These are phyloP conservation scores for Rusavskia elegans DNA, from an alignment of 495 filamentous ascomycete genomes.

Conservation along the genomic window DNA sequence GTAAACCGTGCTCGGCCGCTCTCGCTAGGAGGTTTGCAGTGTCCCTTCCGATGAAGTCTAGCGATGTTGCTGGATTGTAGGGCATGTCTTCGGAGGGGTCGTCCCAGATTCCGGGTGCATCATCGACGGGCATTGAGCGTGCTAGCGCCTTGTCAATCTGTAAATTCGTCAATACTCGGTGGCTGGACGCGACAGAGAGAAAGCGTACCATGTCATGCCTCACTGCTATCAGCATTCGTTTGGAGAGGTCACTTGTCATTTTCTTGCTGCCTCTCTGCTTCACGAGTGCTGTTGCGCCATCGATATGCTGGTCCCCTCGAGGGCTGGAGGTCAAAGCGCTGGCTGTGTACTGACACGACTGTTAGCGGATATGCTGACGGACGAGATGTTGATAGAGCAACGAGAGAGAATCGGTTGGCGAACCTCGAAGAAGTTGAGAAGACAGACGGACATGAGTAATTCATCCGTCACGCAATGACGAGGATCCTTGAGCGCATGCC, in stretches of 20 bases:
- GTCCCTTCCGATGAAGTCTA: constrained; percentile 6
- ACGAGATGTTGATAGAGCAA: not conserved
- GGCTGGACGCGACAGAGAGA: too few relatives aligned
- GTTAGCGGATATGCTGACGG: not conserved
- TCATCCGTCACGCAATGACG: constrained; percentile 2
- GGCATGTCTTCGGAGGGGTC: constrained; percentile 2
- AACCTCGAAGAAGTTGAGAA: constrained; percentile 9
- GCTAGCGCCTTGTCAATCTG: constrained; percentile 4
- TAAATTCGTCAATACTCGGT: not conserved
- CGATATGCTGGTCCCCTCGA: constrained; percentile 4
- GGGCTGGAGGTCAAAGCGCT: constrained; percentile 2
- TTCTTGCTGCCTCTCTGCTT: constrained; percentile 1
- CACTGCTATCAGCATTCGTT: constrained; percentile 6
- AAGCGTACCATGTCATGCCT: constrained; percentile 6
- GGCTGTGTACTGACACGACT: not conserved
- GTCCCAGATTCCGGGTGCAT: constrained; percentile 1
- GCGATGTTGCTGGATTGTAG: constrained; percentile 2
- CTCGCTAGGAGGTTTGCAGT: constrained; percentile 7
- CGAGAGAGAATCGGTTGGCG: not conserved
- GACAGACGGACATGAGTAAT: constrained; percentile 2
- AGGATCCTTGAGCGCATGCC: constrained; percentile 2
- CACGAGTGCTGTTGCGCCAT: constrained; percentile 10
- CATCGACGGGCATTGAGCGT: constrained; percentile 1
- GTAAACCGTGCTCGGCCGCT: not conserved
- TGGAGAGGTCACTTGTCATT: constrained; percentile 4